Evolutionary conservation across 306 rosid genomes (phyloP), one percentile per base, ranked within the genome.

Genomic region (Alnus glutinosa): DNA sequence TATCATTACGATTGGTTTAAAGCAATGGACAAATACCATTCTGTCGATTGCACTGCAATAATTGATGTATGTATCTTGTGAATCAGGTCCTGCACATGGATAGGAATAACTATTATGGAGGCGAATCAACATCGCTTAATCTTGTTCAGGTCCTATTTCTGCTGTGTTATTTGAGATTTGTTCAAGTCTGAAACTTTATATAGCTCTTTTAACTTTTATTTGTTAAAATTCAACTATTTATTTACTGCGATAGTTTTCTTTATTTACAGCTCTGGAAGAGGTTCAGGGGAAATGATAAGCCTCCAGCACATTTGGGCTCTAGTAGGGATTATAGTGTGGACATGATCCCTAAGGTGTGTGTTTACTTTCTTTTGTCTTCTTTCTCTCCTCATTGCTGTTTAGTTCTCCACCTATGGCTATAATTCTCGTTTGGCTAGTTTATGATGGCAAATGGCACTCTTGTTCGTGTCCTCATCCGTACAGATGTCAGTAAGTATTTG

Each of bases 381-480:
- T 19, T 70, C 47, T 49, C 6, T 55, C 28, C 9, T 71, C 10
- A 49, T 70, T 42, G 46, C 47, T 37, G 46, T 16, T 37, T 64
- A 2, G 8, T 59, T 13, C 59, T 34, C 36, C 14, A 42, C 68
- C 19, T 46, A 14, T 14, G 74, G 47, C 12, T 73, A 28, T 52
- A 47, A 7, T 63, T 87, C 42, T 36, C 3, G 16, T 37, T 62
- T 62, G 71, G 72, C 37, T 85, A 95, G 99, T 95, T 93, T 80
- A 95, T 93, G 93, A 93, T 95, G 99, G 99, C 98, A 37, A 95
- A 95, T 83, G 99, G 98, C 42, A 91, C 87, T 75, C 88, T 95
- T 44, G 99, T 95, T 63, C 92, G 99, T 67, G 99, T 93, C 51
- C 99, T 95, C 55, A 95, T 93, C 69, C 98, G 93, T 74, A 95